Evolutionary conservation across 176 grass and related monocot species (phyloP), one percentile per base, ranked within the genome.

Genomic region (Canna indica): DNA sequence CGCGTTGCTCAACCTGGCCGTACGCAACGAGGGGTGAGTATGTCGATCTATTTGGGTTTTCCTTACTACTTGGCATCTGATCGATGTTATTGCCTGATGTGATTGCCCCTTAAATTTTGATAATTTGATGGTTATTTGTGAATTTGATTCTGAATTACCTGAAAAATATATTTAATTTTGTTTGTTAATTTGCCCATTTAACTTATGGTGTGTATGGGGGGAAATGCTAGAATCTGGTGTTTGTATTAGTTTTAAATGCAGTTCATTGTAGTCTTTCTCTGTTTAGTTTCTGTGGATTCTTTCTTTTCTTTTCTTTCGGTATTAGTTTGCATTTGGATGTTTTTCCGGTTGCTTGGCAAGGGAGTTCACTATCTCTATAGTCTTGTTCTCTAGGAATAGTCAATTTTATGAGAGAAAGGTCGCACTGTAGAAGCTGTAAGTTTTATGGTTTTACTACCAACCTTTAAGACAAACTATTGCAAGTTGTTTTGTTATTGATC

Each of bases 1-100:
- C 8, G 75, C 75, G 11, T 34, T 77, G 22, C 75, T 77, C 50
- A 77, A 77, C 35, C 64, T 77, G 47, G 64, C 75, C 48, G 75
- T 77, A 16, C 75, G 75, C 50, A 69, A 77, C 16, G 64, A 77
- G 27, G 35, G 65, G 75, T 69, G 34, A 45, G 35, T 57, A 32
- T 25, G 33, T 30, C 30, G 15, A 27, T 33, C 47, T 50, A 5
- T 39, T 27, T 11, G 33, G 16, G 32, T 57, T 25, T 7, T 24
- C 15, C 14, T 16, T 48, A 8, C 22, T 38, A 9, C 24, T 66
- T 66, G 17, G 28, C 30, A 33, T 33, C 59, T 12, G 14, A 31
- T 63, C 7, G 32, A 34, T 15, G 4, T 63, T 34, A 36, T 63
- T 38, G 63, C 9, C 63, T 66, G 22, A 41, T 13, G 9, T 18